Conservation (phyloP, 2,329 filamentous ascomycete species). For the Herpotrichia juniperi region DNA sequence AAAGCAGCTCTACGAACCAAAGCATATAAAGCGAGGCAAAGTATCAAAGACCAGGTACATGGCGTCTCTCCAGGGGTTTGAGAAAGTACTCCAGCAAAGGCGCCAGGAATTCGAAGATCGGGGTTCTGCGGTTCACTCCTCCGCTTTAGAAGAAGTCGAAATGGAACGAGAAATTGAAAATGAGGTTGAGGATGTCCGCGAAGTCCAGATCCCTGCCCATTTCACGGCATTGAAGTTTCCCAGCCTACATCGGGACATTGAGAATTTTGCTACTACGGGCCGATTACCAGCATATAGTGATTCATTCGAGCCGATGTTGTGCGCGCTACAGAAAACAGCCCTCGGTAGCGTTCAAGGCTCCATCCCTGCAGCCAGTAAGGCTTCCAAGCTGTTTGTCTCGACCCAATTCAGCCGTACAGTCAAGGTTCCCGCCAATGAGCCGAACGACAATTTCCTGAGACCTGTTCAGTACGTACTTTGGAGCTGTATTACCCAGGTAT, state of each 20-base stretch:
- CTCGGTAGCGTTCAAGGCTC: constrained; percentile 44
- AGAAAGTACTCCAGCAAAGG: constrained; percentile 43
- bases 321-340: constrained; percentile 47
- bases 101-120: constrained; percentile 50
- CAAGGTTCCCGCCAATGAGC: constrained; percentile 26
- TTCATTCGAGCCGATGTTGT: constrained; percentile 52
- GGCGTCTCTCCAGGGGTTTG: constrained; percentile 35
- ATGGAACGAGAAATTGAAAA: constrained; percentile 65
- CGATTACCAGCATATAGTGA: constrained; percentile 44
- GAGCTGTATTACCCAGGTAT: constrained; percentile 54
- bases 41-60: constrained; percentile 19
- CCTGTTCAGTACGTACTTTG: constrained; percentile 68
- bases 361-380: constrained; percentile 17
- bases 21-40: constrained; percentile 6
- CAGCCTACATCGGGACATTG: constrained; percentile 56
- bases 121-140: constrained; percentile 53
- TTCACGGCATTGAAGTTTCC: constrained; percentile 51
- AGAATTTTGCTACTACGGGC: constrained; percentile 55
- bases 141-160: constrained; percentile 64
- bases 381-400: constrained; percentile 47
- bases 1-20: constrained; percentile 62
- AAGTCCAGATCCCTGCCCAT: constrained; percentile 56
- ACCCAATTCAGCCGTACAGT: constrained; percentile 59
- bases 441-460: constrained; percentile 53
- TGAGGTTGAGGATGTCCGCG: constrained; percentile 63